Evolutionary conservation across 768 basidiomycete genomes (phyloP), one percentile per base, ranked within the genome.

Genomic region (Termitomyces sp.): DNA sequence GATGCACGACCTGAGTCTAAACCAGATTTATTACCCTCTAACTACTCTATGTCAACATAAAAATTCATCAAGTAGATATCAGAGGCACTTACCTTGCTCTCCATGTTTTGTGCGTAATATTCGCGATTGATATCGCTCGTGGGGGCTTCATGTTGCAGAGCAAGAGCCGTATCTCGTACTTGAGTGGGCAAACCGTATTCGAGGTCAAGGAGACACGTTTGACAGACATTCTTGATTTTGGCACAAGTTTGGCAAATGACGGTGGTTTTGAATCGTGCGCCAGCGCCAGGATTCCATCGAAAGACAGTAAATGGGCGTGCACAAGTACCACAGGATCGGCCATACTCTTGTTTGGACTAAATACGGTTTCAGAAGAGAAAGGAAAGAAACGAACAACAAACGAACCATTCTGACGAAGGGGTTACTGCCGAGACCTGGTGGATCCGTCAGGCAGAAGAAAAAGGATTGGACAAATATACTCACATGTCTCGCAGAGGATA

Each of bases 221-320:
- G 97, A 79, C 97, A 99, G 57, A 97, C 89, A 70, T 95, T 95
- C 79, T 92, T 92, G 66, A 94, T 86, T 77, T 98, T 98, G 53
- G 96, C 92, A 68, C 96, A 98, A 4, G 96, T 96, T 74, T 96
- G 96, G 76, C 95, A 97, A 63, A 98, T 87, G 63, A 97, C 94
- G 11, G 97, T 99, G 61, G 94, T 91, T 81, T 98, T 98, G 86
- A 85, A 98, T 34, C 96, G 88, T 72, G 88, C 89, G 46, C 95
- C 96, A 3, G 87, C 78, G 49, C 97, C 97, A 2, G 97, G 96
- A 70, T 98, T 96, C 97, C 97, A 99, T 45, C 94, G 90, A 77
- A 99, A 99, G 67, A 98, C 91, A 52, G 93, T 96, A 77, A 96
- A 96, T 2, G 94, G 97, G 29, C 97, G 85, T 3, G 95, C 94